These are phyloP conservation scores for Lachnellula arida DNA, from an alignment of 2,329 filamentous ascomycete species.

Conservation along the genomic window DNA sequence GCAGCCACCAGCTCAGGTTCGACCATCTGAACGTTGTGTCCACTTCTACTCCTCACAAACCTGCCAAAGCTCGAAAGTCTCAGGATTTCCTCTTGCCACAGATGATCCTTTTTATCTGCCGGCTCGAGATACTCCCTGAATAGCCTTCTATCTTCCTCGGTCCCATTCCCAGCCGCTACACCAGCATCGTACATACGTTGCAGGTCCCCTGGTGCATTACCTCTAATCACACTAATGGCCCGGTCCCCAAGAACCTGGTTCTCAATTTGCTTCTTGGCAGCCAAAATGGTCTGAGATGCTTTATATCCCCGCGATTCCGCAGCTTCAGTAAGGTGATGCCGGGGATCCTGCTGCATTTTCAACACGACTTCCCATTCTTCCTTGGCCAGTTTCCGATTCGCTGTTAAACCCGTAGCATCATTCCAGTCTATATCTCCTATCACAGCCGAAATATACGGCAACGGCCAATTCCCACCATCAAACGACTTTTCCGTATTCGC, in stretches of 20 bases:
- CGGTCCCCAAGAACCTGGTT: slow-evolving; percentile 6
- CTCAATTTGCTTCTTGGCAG: slow-evolving; percentile 17
- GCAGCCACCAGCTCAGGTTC: slow-evolving; percentile 13
- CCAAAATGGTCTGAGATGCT: slow-evolving; percentile 3
- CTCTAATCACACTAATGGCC: slow-evolving; percentile 14
- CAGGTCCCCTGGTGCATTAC: slow-evolving; percentile 9
- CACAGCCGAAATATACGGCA: slow-evolving; percentile 1
- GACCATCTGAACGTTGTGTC: slow-evolving; percentile 18
- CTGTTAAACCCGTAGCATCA: neutral
- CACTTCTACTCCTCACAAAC: slow-evolving; percentile 5
- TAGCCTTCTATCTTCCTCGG: slow-evolving; percentile 3
- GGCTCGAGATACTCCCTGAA: slow-evolving; percentile 1
- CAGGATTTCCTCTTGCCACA: slow-evolving; percentile 8
- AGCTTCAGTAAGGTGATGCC: slow-evolving; percentile 1
- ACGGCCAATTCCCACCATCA: slow-evolving; percentile 3
- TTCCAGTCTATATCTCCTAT: slow-evolving; percentile 2
- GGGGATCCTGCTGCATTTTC: neutral
- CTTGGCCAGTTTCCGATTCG: slow-evolving; percentile 2
- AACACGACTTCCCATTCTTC: slow-evolving; percentile 5
- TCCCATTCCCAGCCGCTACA: slow-evolving; percentile 13
- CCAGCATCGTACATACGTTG: slow-evolving; percentile 13
- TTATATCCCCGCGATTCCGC: slow-evolving; percentile 7
- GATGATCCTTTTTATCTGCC: slow-evolving; percentile 2
- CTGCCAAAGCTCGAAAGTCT: slow-evolving; percentile 6
- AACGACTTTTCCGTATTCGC: slow-evolving; percentile 10